Conservation (phyloP, 495 filamentous ascomycete genomes). For the Aspergillus panamensis region DNA sequence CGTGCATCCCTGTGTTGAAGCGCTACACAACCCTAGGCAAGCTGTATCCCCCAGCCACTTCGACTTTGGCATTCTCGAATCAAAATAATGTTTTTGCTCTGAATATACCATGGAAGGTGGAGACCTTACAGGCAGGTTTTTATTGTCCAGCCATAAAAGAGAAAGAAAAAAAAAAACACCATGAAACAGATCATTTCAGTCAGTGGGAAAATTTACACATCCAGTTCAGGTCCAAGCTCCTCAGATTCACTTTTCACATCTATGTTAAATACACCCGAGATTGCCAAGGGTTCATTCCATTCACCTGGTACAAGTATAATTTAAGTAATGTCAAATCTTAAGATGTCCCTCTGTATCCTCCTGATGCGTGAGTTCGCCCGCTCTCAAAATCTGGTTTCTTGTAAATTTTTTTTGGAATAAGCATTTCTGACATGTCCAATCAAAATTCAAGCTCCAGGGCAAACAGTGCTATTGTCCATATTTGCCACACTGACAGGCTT, state of each 20-base stretch:
- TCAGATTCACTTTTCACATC: not conserved
- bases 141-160: too few species aligned
- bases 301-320: not conserved
- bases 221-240: not conserved
- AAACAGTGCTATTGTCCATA: not conserved
- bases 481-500: not conserved
- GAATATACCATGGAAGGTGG: too few species aligned
- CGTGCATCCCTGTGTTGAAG: too few species aligned
- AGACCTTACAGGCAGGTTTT: too few species aligned
- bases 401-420: not conserved
- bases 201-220: not conserved
- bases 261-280: not conserved
- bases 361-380: too few species aligned
- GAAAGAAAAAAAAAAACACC: not conserved
- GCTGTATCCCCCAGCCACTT: too few species aligned
- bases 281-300: not conserved
- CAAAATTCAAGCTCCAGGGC: not conserved
- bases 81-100: too few species aligned
- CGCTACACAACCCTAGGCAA: too few species aligned
- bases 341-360: too few species aligned
- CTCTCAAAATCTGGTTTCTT: too few species aligned
- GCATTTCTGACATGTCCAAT: slow-evolving; percentile 1
- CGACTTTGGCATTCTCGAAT: too few species aligned
- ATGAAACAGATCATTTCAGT: not conserved
- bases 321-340: not conserved